Evolutionary conservation across 768 basidiomycete genomes (phyloP).

Genomic region (Lentinus brumalis): DNA sequence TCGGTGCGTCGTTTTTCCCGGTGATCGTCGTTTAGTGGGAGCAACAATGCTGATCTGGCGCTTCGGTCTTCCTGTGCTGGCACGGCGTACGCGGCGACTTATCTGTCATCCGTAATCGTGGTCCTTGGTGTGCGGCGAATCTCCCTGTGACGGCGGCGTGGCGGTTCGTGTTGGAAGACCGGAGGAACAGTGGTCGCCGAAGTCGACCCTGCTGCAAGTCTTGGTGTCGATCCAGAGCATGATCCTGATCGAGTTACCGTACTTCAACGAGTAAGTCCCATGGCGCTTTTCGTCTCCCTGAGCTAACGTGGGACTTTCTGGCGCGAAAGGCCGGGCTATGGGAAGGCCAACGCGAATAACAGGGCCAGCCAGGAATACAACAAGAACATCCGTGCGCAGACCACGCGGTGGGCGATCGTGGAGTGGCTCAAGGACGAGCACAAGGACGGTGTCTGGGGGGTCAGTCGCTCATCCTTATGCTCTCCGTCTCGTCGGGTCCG

Average conservation of each 20-base stretch:
- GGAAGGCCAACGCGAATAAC: slow-evolving; percentile 40
- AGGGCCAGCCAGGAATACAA: slow-evolving; percentile 48
- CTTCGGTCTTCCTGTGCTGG: too few relatives aligned
- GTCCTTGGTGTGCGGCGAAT: not conserved
- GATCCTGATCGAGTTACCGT: slow-evolving; percentile 57
- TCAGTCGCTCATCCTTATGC: slow-evolving; percentile 25
- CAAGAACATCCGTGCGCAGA: slow-evolving; percentile 43
- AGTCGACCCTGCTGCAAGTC: slow-evolving; percentile 59
- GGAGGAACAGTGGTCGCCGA: slow-evolving; percentile 50
- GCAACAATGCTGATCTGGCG: too few relatives aligned
- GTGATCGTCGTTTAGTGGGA: not conserved
- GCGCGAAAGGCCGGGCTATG: slow-evolving; percentile 47
- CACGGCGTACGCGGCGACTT: too few relatives aligned
- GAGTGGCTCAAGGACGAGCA: slow-evolving; percentile 52
- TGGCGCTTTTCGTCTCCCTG: not conserved
- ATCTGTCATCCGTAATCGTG: not conserved
- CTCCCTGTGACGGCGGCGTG: not conserved
- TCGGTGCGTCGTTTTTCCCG: slow-evolving; percentile 29
- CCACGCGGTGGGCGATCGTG: slow-evolving; percentile 53
- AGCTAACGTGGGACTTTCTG: not conserved
- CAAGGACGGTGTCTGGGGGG: slow-evolving; percentile 47
- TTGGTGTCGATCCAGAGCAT: slow-evolving; percentile 61
- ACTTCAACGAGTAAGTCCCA: slow-evolving; percentile 56
- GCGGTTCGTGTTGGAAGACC: slow-evolving; percentile 24
- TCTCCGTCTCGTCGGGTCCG: not conserved